phyloP scores from a whole-genome alignment of 495 filamentous ascomycete genomes.

The Hypoxylon perforatum region DNA sequence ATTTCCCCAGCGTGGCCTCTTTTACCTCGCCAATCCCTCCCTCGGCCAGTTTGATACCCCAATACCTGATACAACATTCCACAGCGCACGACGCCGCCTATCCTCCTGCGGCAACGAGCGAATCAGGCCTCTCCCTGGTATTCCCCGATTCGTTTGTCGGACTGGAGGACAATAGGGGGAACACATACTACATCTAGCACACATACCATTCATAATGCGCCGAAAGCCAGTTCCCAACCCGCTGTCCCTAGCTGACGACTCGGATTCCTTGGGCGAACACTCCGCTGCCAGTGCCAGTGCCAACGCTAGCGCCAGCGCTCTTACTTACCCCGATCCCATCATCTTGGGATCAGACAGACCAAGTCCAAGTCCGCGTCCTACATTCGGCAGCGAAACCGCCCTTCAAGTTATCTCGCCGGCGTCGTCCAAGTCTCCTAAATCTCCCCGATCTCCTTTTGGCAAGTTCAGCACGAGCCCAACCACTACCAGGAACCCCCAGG shows the following conservation, averaged over 20 bases:
- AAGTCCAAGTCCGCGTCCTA: conserved; percentile 41
- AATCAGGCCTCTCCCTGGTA: conserved; percentile 49
- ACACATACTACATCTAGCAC: neutral
- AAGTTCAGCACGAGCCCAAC: conserved; percentile 46
- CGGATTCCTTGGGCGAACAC: conserved; percentile 48
- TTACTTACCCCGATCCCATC: conserved; percentile 36
- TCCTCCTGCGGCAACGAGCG: conserved; percentile 48
- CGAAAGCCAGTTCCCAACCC: conserved; percentile 65
- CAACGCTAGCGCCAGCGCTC: conserved; percentile 21
- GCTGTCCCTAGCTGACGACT: conserved; percentile 55
- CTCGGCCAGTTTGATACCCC: conserved; percentile 41
- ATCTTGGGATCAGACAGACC: conserved; percentile 33
- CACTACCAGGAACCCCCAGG: conserved; percentile 30
- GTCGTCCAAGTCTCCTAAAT: conserved; percentile 60
- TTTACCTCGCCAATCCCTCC: conserved; percentile 33
- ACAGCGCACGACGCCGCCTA: conserved; percentile 50
- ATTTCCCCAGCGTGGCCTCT: conserved; percentile 26
- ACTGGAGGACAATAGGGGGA: conserved; percentile 39
- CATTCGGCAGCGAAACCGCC: conserved; percentile 39
- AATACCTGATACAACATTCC: conserved; percentile 50
- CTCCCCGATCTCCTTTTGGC: conserved; percentile 64
- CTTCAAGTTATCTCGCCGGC: conserved; percentile 50
- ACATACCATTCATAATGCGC: conserved; percentile 56
- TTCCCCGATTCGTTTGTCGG: conserved; percentile 42
- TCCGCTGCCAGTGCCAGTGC: conserved; percentile 42